phyloP scores from a whole-genome alignment of 768 basidiomycete species.

The Suillus alpinus region DNA sequence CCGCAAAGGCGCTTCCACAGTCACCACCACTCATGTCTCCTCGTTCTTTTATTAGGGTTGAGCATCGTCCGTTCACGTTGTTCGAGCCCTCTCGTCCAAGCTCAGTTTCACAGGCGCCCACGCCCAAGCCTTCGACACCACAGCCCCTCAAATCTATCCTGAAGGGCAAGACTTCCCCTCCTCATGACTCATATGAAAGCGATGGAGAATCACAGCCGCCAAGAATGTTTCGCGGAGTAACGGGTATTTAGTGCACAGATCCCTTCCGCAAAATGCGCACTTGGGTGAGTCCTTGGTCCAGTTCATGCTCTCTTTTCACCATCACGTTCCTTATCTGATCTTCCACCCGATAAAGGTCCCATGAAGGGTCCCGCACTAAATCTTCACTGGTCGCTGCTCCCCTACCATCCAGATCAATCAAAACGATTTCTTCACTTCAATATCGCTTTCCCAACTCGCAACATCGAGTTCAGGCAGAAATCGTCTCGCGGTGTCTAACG shows the following conservation, averaged over 20 bases:
- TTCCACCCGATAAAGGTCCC: constrained; percentile 24
- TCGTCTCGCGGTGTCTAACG: constrained; percentile 18
- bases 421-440: constrained; percentile 48
- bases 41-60: neutral
- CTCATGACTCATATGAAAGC: constrained; percentile 27
- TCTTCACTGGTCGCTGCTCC: constrained; percentile 51
- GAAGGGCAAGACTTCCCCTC: constrained; percentile 21
- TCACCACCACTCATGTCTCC: neutral
- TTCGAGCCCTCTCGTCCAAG: neutral
- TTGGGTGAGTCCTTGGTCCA: constrained; percentile 18
- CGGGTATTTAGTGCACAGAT: constrained; percentile 20
- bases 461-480: constrained; percentile 20
- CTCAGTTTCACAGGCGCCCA: neutral
- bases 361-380: constrained; percentile 41
- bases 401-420: constrained; percentile 32
- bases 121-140: neutral
- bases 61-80: neutral
- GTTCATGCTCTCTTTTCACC: constrained; percentile 5
- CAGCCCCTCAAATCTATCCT: constrained; percentile 28
- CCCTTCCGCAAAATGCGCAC: constrained; percentile 21
- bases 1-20: neutral
- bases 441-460: constrained; percentile 42
- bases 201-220: constrained; percentile 22
- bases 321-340: constrained; percentile 31
- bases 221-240: constrained; percentile 20